Conservation (phyloP, 805 yeast genomes). For the Starmerella tilneyi region DNA sequence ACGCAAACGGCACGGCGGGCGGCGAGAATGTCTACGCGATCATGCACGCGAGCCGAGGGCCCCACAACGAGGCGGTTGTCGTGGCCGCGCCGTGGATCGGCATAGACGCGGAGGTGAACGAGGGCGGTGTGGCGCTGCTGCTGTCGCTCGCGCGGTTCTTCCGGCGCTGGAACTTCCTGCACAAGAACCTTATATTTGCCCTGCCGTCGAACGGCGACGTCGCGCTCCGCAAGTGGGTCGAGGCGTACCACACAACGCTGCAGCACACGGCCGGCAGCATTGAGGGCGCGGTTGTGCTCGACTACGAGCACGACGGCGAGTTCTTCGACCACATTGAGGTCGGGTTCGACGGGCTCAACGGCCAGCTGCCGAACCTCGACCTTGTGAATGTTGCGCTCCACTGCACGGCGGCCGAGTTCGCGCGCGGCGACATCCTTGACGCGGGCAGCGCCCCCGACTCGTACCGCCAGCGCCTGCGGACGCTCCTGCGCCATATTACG, state of each 20-base stretch:
- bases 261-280: conserved; percentile 88
- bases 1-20: conserved; percentile 12
- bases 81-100: conserved; percentile 81
- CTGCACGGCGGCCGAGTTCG: conserved; percentile 64
- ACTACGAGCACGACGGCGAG: conserved; percentile 59
- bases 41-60: conserved; percentile 88
- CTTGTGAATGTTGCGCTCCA: conserved; percentile 70
- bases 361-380: conserved; percentile 91
- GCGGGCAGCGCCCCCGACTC: conserved; percentile 40
- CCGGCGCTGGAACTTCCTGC: conserved; percentile 83
- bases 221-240: conserved; percentile 79
- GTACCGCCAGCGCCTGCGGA: conserved; percentile 42
- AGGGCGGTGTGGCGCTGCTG: conserved; percentile 69
- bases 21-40: conserved; percentile 48
- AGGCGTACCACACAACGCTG: conserved; percentile 78
- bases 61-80: conserved; percentile 91
- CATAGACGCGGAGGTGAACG: conserved; percentile 51
- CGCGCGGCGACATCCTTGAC: conserved; percentile 57
- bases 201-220: conserved; percentile 61
- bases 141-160: conserved; percentile 70
- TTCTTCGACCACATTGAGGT: conserved; percentile 65
- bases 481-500: conserved; percentile 55
- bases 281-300: conserved; percentile 80
- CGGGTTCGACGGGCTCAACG: conserved; percentile 79
- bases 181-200: conserved; percentile 82